Evolutionary conservation across 805 yeast genomes (phyloP).

Genomic region (Saccharomycopsis sp.): DNA sequence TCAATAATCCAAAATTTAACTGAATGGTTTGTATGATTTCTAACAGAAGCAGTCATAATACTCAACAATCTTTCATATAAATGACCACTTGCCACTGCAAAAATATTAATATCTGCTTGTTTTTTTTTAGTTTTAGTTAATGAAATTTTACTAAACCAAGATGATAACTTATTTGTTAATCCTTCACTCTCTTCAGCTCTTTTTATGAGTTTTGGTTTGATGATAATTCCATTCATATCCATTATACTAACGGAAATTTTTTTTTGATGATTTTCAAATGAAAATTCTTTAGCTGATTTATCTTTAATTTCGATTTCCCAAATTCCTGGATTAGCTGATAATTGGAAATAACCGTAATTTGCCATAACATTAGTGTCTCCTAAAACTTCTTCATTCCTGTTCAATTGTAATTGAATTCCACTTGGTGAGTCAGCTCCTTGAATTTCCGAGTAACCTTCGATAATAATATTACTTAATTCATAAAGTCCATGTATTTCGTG

Average conservation of each 20-base stretch:
- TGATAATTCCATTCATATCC: conserved; percentile 34
- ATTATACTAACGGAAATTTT: conserved; percentile 26
- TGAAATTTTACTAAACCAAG: conserved; percentile 24
- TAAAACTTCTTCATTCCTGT: background rate
- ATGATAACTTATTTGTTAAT: too few relatives aligned
- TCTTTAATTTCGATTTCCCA: conserved; percentile 47
- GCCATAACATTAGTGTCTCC: conserved; percentile 64
- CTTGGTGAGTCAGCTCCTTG: conserved; percentile 30
- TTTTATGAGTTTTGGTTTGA: conserved; percentile 40
- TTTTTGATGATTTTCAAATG: conserved; percentile 19
- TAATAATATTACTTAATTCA: conserved; percentile 40
- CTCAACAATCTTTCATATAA: conserved; percentile 62
- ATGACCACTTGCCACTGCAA: conserved; percentile 77
- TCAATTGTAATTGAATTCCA: conserved; percentile 33
- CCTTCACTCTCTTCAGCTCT: too few relatives aligned
- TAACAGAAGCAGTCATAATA: conserved; percentile 75
- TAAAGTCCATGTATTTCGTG: conserved; percentile 34
- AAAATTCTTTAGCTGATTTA: conserved; percentile 32
- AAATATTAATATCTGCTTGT: conserved; percentile 64
- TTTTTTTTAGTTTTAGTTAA: conserved; percentile 4
- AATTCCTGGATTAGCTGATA: conserved; percentile 61
- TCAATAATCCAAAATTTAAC: conserved; percentile 85
- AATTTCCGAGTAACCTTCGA: conserved; percentile 56
- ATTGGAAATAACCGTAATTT: conserved; percentile 75
- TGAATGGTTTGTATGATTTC: conserved; percentile 48